Conservation (phyloP, 2,329 filamentous ascomycete genomes). For the Karstenula rhodostoma region DNA sequence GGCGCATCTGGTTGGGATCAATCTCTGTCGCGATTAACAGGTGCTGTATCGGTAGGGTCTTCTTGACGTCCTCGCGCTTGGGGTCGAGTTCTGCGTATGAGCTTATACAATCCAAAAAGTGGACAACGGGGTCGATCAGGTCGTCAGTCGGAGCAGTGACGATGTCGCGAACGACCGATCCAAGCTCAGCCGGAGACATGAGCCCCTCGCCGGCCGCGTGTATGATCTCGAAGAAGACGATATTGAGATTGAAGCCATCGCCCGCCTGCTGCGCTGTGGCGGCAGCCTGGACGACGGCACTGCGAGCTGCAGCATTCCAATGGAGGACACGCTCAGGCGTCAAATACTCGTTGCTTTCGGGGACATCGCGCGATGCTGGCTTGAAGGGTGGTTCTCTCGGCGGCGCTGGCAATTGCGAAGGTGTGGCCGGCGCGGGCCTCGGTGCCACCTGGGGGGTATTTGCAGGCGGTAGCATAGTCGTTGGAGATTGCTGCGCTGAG, state of each 20-base stretch:
- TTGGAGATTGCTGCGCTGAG: slow-evolving; percentile 39
- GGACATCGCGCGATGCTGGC: slow-evolving; percentile 25
- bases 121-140: slow-evolving; percentile 58
- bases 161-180: slow-evolving; percentile 76
- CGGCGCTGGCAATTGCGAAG: slow-evolving; percentile 24
- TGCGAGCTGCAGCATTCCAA: slow-evolving; percentile 74
- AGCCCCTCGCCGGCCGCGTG: slow-evolving; percentile 75
- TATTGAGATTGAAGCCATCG: slow-evolving; percentile 72
- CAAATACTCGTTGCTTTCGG: slow-evolving; percentile 77
- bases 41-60: slow-evolving; percentile 63
- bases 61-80: slow-evolving; percentile 63
- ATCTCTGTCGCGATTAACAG: slow-evolving; percentile 79
- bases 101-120: slow-evolving; percentile 85
- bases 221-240: slow-evolving; percentile 85
- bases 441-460: slow-evolving; percentile 28
- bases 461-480: slow-evolving; percentile 41
- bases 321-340: slow-evolving; percentile 72
- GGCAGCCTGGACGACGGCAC: slow-evolving; percentile 72
- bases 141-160: slow-evolving; percentile 62
- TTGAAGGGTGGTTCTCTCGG: slow-evolving; percentile 48
- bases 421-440: slow-evolving; percentile 29
- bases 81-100: slow-evolving; percentile 65
- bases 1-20: slow-evolving; percentile 75
- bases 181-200: slow-evolving; percentile 73
- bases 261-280: slow-evolving; percentile 70